Conservation (phyloP, 495 filamentous ascomycete species). For the Recurvomyces mirabilis region DNA sequence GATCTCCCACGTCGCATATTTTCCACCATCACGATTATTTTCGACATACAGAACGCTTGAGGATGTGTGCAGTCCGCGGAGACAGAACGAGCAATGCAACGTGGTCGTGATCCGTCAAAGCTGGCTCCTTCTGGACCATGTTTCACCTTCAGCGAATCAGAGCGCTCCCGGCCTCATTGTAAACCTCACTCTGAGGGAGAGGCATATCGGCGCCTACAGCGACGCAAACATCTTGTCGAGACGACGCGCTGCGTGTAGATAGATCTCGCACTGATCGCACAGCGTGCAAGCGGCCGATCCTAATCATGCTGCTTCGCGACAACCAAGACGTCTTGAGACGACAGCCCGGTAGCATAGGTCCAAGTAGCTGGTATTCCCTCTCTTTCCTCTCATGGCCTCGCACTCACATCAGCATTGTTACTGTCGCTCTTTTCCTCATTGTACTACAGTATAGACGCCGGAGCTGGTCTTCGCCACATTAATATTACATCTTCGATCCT, state of each 20-base stretch:
- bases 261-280: conserved; percentile 8
- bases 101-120: too few species aligned
- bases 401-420: not conserved
- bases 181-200: conserved; percentile 2
- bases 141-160: not conserved
- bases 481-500: not conserved
- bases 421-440: not conserved
- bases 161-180: not conserved
- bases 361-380: too few species aligned
- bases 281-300: not conserved
- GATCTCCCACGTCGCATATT: too few species aligned
- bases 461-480: conserved; percentile 12
- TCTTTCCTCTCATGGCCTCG: not conserved
- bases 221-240: not conserved
- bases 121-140: too few species aligned
- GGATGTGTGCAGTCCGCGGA: too few species aligned
- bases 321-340: not conserved
- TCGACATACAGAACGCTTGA: too few species aligned
- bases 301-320: not conserved
- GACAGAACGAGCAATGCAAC: too few species aligned
- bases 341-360: too few species aligned
- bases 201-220: not conserved
- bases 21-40: too few species aligned
- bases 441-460: not conserved
- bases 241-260: conserved; percentile 7